Evolutionary conservation across 192 early-diverging fungal species (phyloP).

Genomic region (Coemansia sp.): DNA sequence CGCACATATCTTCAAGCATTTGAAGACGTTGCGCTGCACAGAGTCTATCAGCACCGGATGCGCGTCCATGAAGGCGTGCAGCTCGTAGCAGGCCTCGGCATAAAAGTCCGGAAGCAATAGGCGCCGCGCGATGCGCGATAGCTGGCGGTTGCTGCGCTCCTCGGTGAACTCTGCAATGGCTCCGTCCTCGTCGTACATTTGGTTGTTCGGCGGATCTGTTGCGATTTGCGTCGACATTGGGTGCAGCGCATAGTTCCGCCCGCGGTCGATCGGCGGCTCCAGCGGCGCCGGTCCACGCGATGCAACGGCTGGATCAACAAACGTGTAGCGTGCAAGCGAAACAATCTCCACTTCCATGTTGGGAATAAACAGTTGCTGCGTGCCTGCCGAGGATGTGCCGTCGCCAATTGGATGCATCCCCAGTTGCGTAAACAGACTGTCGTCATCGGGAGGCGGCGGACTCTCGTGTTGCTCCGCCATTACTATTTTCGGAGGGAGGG

Average conservation of each 20-base stretch:
- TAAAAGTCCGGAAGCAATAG: conserved; percentile 49
- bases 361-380: background rate
- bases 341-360: conserved; percentile 36
- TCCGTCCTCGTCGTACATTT: conserved; percentile 26
- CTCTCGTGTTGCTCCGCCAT: background rate
- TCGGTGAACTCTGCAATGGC: conserved; percentile 49
- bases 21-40: conserved; percentile 52
- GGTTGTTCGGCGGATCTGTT: background rate
- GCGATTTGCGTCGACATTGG: background rate
- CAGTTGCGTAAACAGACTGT: background rate
- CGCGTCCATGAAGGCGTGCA: conserved; percentile 38
- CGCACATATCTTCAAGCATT: conserved; percentile 51
- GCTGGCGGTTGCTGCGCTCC: conserved; percentile 42
- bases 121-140: conserved; percentile 31
- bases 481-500: background rate
- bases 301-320: conserved; percentile 37
- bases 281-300: conserved; percentile 30
- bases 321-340: conserved; percentile 49
- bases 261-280: conserved; percentile 32
- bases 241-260: background rate
- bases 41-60: conserved; percentile 23
- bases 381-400: background rate
- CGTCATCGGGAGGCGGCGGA: background rate
- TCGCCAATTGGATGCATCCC: background rate
- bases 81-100: conserved; percentile 43